Evolutionary conservation across 202 grass and related monocot genomes (phyloP).

Genomic region (Panicum virgatum): DNA sequence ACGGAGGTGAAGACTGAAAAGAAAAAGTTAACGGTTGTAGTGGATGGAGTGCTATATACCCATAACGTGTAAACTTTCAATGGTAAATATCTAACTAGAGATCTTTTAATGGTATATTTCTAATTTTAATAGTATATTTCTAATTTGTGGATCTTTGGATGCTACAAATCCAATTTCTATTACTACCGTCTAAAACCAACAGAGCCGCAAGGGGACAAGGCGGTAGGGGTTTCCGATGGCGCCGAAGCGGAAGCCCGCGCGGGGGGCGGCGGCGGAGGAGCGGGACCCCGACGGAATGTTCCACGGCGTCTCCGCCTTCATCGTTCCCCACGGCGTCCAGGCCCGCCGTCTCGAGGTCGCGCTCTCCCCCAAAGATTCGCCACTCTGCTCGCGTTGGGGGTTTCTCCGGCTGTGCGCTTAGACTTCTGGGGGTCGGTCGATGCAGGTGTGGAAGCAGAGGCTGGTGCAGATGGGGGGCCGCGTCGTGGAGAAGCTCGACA

Average conservation of each 20-base stretch:
- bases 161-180: too few species aligned
- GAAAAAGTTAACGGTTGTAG: too few species aligned
- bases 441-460: constrained; percentile 88
- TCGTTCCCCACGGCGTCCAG: constrained; percentile 61
- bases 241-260: constrained; percentile 44
- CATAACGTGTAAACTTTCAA: too few species aligned
- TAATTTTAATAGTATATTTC: too few species aligned
- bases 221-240: constrained; percentile 45
- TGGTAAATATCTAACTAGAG: too few species aligned
- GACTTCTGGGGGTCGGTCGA: not conserved
- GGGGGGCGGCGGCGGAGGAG: constrained; percentile 22
- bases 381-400: not conserved
- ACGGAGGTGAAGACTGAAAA: too few species aligned
- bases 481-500: constrained; percentile 47
- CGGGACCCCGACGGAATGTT: constrained; percentile 72
- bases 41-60: too few species aligned
- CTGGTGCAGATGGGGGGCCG: constrained; percentile 81
- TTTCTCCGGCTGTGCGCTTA: not conserved
- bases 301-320: constrained; percentile 68
- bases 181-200: not conserved
- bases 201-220: not conserved
- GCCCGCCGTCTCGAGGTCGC: constrained; percentile 67
- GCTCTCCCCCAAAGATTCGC: not conserved
- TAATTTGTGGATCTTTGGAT: too few species aligned
- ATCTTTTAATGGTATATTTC: too few species aligned